Evolutionary conservation across 768 basidiomycete genomes (phyloP).

Genomic region (Mycena chlorophos): DNA sequence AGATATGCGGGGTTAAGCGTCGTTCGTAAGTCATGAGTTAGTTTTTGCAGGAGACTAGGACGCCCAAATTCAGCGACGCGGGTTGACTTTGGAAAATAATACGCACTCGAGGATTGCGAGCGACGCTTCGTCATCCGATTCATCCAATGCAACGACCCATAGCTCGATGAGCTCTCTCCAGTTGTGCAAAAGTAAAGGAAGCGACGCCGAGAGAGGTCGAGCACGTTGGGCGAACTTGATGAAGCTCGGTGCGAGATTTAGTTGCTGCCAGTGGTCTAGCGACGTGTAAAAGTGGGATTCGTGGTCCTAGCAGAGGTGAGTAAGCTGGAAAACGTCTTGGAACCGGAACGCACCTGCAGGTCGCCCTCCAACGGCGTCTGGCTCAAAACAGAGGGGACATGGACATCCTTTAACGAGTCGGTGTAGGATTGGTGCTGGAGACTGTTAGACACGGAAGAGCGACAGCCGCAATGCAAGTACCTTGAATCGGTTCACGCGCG

Average conservation of each 20-base stretch:
- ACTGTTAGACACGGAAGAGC: background rate
- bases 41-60: constrained; percentile 70
- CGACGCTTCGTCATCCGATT: constrained; percentile 71
- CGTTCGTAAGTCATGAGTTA: constrained; percentile 78
- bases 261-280: constrained; percentile 73
- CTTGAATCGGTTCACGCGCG: constrained; percentile 53
- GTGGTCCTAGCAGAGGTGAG: constrained; percentile 53
- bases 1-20: constrained; percentile 67
- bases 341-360: constrained; percentile 43
- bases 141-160: constrained; percentile 61
- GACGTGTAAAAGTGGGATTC: constrained; percentile 78
- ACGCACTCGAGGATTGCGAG: constrained; percentile 76
- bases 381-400: constrained; percentile 65
- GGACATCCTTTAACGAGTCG: constrained; percentile 65
- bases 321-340: constrained; percentile 25
- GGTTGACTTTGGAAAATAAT: background rate
- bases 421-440: constrained; percentile 73
- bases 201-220: constrained; percentile 63
- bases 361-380: constrained; percentile 60
- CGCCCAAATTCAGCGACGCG: constrained; percentile 12
- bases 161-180: constrained; percentile 66
- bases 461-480: constrained; percentile 25
- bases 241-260: constrained; percentile 78
- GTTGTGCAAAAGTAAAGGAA: constrained; percentile 81
- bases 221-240: constrained; percentile 65